Base-by-base conservation (phyloP, 257 asterid genomes). In the Ballota nigra region DNA sequence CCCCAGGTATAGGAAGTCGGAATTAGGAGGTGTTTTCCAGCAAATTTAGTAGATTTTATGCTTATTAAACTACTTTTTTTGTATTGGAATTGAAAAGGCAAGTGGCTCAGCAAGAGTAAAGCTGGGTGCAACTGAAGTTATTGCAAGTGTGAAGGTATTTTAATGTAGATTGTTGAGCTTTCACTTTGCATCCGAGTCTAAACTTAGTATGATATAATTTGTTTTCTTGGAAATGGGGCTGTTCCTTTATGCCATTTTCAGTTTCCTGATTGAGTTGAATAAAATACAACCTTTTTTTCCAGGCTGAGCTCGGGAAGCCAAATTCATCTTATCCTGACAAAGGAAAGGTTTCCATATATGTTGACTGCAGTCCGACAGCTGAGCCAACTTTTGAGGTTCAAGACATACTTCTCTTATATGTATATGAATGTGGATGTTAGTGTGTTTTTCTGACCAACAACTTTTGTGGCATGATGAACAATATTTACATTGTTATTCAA, bases 251-350 rank as follows among this genome's bases (percentile, higher is more conserved):
- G 70, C 29, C 31, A 41, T 58, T 66, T 52, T 34, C 66, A 22
- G n/a, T 20, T 61, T 20, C 47, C 47, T 65, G 53, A 36, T 59
- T 12, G 9, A 66, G 56, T 69, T 67, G 49, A 57, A 53, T 61
- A 53, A 3, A 36, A 56, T 61, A 28, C 52, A n/a, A 49, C 49
- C 41, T 29, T 38, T 62, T 78, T 41, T 77, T 85, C 62, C 82
- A 94, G 97, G 99, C 97, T 67, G 92, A 94, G 82, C 92, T 94
- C 58, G 99, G 97, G 65, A 94, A 41, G 81, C 97, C 99, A 3
- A 84, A 61, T 69, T 66, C 82, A 10, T 84, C 90, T 43, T 80
- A 86, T 74, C 99, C 96, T 8, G 95, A 85, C 75, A 84, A 87
- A 75, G 99, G 98, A 69, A 88, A 82, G 73, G 95, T 86, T 81